phyloP scores from a whole-genome alignment of 345 rosid species.

The Camelina neglecta region DNA sequence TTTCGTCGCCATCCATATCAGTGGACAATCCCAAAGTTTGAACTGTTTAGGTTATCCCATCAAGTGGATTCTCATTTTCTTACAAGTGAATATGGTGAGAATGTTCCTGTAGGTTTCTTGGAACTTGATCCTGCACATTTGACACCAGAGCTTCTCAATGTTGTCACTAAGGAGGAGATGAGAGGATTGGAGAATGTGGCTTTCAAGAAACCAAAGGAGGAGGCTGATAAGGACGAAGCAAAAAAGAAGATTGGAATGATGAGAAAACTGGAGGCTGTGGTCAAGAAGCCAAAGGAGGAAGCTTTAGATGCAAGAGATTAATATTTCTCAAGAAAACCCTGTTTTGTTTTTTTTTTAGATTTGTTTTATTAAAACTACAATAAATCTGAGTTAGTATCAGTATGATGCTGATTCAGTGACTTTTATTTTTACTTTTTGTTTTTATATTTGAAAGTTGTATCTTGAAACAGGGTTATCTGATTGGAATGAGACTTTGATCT shows the following conservation, averaged over 20 bases:
- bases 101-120: conserved; percentile 58
- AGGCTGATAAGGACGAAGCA: not conserved
- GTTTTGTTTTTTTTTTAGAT: not conserved
- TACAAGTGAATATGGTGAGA: conserved; percentile 57
- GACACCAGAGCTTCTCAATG: conserved; percentile 65
- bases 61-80: conserved; percentile 64
- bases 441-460: conserved; percentile 1
- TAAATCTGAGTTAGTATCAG: not conserved
- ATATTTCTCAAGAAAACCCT: not conserved
- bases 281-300: not conserved
- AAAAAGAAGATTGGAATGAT: not conserved
- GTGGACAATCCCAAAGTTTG: conserved; percentile 52
- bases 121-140: conserved; percentile 82
- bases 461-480: not conserved
- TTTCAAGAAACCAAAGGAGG: conserved; percentile 21
- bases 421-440: not conserved
- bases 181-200: conserved; percentile 24
- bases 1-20: conserved; percentile 47
- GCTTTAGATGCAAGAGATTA: not conserved
- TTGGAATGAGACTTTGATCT: not conserved
- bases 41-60: conserved; percentile 69
- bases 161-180: conserved; percentile 44
- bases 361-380: not conserved
- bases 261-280: not conserved
- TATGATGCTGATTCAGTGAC: not conserved